Evolutionary conservation across 306 rosid genomes (phyloP).

Genomic region (Amphicarpaea edgeworthii): DNA sequence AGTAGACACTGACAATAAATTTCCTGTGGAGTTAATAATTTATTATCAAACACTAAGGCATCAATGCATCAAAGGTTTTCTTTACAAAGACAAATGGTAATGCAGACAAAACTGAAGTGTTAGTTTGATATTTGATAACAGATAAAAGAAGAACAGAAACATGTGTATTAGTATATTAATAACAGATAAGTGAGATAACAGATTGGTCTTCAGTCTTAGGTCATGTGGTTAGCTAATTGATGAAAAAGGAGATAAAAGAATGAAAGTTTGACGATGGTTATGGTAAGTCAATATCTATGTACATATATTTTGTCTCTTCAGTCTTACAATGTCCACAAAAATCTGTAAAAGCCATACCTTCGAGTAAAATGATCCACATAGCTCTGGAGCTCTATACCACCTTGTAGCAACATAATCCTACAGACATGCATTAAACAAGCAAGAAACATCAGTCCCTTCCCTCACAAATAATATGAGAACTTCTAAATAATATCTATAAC

Average conservation of each 20-base stretch:
- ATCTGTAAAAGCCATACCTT: constrained; percentile 63
- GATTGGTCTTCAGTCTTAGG: too few species aligned
- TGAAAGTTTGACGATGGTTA: neutral
- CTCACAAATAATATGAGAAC: neutral
- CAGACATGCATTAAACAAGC: constrained; percentile 32
- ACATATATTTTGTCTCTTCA: neutral
- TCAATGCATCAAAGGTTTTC: neutral
- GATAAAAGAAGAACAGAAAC: too few species aligned
- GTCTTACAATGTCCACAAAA: constrained; percentile 24
- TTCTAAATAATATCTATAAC: neutral
- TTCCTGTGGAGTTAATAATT: neutral
- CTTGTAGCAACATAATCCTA: constrained; percentile 99
- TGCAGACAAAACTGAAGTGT: neutral
- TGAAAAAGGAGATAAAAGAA: neutral
- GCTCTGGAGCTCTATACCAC: constrained; percentile 99
- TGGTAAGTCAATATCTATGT: neutral
- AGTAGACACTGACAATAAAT: neutral
- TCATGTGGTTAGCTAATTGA: too few species aligned
- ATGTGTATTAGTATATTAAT: too few species aligned
- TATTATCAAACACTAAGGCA: neutral
- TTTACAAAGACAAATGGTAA: neutral
- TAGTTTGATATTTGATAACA: too few species aligned
- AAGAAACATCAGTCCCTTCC: constrained; percentile 19
- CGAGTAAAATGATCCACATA: constrained; percentile 94
- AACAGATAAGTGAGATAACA: neutral